These are phyloP conservation scores for Moniliophthora roreri DNA, from an alignment of 1,284 basidiomycete species.

Conservation along the genomic window DNA sequence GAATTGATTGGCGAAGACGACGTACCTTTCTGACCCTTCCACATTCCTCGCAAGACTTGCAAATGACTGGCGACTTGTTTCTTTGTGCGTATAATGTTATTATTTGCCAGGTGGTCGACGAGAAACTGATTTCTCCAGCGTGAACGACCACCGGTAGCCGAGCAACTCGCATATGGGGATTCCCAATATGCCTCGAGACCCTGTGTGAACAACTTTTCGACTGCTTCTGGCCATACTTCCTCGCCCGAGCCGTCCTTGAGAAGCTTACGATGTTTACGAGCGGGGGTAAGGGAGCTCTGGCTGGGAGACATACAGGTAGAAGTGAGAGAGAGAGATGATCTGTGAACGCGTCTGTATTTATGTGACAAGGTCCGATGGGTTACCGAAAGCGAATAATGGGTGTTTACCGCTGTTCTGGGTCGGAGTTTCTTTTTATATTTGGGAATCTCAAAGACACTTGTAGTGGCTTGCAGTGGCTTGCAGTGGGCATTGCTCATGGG, in stretches of 20 bases:
- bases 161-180: slow-evolving; percentile 75
- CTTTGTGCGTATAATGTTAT: slow-evolving; percentile 69
- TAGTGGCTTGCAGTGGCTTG: no score
- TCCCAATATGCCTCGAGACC: slow-evolving; percentile 76
- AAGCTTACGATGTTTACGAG: slow-evolving; percentile 79
- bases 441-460: no score
- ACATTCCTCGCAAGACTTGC: slow-evolving; percentile 81
- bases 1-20: slow-evolving; percentile 5
- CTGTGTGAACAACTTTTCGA: slow-evolving; percentile 76
- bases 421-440: no score
- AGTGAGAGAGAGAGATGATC: slow-evolving; percentile 18
- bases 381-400: no score
- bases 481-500: no score
- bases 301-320: slow-evolving; percentile 28
- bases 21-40: slow-evolving; percentile 75
- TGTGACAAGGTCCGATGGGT: background rate
- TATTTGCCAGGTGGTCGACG: slow-evolving; percentile 70
- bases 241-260: slow-evolving; percentile 73
- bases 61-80: slow-evolving; percentile 85
- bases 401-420: slow-evolving; percentile 12
- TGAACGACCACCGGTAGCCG: slow-evolving; percentile 64
- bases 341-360: slow-evolving; percentile 8
- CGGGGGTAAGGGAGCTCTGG: slow-evolving; percentile 59
- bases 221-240: slow-evolving; percentile 77
- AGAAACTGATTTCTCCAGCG: slow-evolving; percentile 82